These are phyloP conservation scores for Lentinula sp. DNA, from an alignment of 768 basidiomycete species.

Conservation along the genomic window DNA sequence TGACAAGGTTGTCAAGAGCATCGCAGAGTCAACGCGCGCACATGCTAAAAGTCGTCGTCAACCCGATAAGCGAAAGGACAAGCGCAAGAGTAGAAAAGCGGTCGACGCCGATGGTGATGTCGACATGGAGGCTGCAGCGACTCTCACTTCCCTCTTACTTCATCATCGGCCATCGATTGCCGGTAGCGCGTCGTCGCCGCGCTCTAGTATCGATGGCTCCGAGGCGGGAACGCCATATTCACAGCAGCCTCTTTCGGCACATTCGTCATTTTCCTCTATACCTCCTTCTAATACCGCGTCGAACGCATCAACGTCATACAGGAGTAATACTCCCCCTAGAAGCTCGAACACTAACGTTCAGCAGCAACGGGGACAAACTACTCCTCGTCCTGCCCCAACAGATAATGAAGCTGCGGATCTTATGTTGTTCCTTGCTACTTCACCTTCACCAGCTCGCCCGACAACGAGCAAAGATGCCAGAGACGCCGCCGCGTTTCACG, in stretches of 20 bases:
- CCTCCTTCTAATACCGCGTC: slow-evolving; percentile 16
- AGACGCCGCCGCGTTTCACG: slow-evolving; percentile 52
- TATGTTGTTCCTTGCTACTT: slow-evolving; percentile 81
- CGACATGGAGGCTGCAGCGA: slow-evolving; percentile 81
- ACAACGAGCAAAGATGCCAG: slow-evolving; percentile 40
- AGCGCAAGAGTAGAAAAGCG: slow-evolving; percentile 14
- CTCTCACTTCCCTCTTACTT: slow-evolving; percentile 66
- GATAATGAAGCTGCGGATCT: slow-evolving; percentile 85
- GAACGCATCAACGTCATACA: slow-evolving; percentile 14
- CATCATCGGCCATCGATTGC: slow-evolving; percentile 58
- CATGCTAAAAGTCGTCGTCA: slow-evolving; percentile 29
- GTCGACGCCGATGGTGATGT: slow-evolving; percentile 50
- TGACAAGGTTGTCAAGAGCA: slow-evolving; percentile 33
- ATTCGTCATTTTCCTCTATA: slow-evolving; percentile 35
- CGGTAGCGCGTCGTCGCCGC: slow-evolving; percentile 59
- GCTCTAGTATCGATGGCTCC: slow-evolving; percentile 65
- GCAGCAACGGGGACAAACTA: slow-evolving; percentile 18
- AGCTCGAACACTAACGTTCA: slow-evolving; percentile 20
- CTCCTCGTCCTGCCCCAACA: slow-evolving; percentile 49
- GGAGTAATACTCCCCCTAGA: slow-evolving; percentile 34
- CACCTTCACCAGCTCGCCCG: slow-evolving; percentile 72
- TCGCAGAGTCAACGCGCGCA: slow-evolving; percentile 41
- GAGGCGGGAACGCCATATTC: slow-evolving; percentile 60
- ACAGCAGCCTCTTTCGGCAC: slow-evolving; percentile 59
- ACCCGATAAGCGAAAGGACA: slow-evolving; percentile 23